A percentile compares a stretch with the other conserved stretches of the same genome.
These are phyloP conservation scores for Komagataella pseudopastoris DNA, from an alignment of 805 yeast genomes.

Conservation along the genomic window DNA sequence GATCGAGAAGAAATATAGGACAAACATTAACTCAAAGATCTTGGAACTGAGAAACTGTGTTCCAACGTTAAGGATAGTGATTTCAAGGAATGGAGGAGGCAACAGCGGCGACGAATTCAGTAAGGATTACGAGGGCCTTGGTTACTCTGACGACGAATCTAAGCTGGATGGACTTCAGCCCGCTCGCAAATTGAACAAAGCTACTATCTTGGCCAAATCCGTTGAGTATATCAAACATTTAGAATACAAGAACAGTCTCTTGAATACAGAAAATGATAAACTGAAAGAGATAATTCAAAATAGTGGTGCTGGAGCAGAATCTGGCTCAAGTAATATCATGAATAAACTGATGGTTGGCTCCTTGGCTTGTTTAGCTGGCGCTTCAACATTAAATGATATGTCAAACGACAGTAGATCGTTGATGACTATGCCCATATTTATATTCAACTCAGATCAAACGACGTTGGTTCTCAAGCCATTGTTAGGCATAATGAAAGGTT, in stretches of 20 bases:
- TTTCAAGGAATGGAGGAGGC: slow-evolving; percentile 19
- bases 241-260: slow-evolving; percentile 42
- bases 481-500: slow-evolving; percentile 14
- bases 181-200: slow-evolving; percentile 66
- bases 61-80: slow-evolving; percentile 41
- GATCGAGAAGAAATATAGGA: slow-evolving; percentile 61
- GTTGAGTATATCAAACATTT: slow-evolving; percentile 68
- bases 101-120: slow-evolving; percentile 25
- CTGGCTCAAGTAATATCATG: slow-evolving; percentile 11
- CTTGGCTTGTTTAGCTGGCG: slow-evolving; percentile 50
- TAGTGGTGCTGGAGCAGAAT: slow-evolving; percentile 7
- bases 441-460: slow-evolving; percentile 10
- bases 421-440: slow-evolving; percentile 16
- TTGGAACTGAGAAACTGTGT: slow-evolving; percentile 50
- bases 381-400: slow-evolving; percentile 41
- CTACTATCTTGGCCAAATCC: slow-evolving; percentile 62
- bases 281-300: slow-evolving; percentile 13
- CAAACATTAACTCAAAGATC: slow-evolving; percentile 59
- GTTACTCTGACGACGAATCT: slow-evolving; percentile 36
- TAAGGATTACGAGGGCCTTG: slow-evolving; percentile 37
- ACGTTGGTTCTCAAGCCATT: slow-evolving; percentile 13
- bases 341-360: slow-evolving; percentile 49
- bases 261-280: slow-evolving; percentile 32
- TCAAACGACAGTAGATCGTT: slow-evolving; percentile 10
- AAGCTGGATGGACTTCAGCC: slow-evolving; percentile 66